Evolutionary conservation across 2,329 filamentous ascomycete genomes (phyloP), one percentile per base, ranked within the genome.

Genomic region (Acephala macrosclerotiorum): DNA sequence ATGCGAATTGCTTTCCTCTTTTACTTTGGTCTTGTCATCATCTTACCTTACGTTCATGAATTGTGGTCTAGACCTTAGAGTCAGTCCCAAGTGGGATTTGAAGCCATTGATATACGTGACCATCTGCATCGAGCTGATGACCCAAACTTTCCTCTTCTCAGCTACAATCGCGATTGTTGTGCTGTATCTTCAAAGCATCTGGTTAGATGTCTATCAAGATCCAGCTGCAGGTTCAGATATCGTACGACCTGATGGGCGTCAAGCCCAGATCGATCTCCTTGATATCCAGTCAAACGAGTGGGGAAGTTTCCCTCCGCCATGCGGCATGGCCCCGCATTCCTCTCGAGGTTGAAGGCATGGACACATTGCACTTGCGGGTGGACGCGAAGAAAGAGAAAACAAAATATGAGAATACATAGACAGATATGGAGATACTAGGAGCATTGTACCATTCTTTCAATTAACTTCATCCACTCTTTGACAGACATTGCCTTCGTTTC

Each of bases 321-420:
- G 49, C 49, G 26, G 49, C 25, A 53, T 53, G 49, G 8, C 18
- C 3, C 25, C 49, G 12, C 49, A 53, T 53, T 53, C 49, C 49
- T 49, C 45, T 33, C 49, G 45, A 53, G 25, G 18, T 14, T 33
- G 49, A 33, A 53, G 49, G 49, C 49, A 53, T 53, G 49, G 49
- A 53, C 49, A 53, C 49, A 51, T 49, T 49, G 20, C 20, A 49
- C 22, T 18, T 53, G 9, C 26, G 33, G 25, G 22, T 49, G 45
- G 20, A 53, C 22, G 49, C 25, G 25, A 53, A 14, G 49, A 53
- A n/a, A 29, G 11, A 53, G 8, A 53, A 53, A 26, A 18, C 49
- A 33, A 29, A 29, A 53, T 33, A 9, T 16, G 22, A 18, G 12
- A 16, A 14, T 33, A 18, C 18, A 53, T 9, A 53, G 20, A 49